Percentiles rank a stretch among this genome's conserved stretches.
These are phyloP conservation scores for Zygnema circumcarinatum DNA, from an alignment of 139 green algal species.

Conservation along the genomic window DNA sequence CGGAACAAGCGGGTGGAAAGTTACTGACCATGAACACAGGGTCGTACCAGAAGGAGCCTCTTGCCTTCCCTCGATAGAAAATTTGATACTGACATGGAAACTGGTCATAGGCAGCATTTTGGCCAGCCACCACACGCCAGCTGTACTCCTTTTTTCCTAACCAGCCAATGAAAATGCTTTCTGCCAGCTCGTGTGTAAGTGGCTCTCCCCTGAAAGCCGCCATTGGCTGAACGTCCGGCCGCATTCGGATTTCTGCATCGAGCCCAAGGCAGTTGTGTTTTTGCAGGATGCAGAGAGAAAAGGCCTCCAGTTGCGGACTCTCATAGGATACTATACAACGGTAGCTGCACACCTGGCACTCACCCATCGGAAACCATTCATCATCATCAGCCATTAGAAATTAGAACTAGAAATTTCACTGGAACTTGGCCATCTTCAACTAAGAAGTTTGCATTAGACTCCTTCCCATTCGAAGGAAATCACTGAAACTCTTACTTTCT, in stretches of 20 bases:
- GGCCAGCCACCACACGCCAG: constrained; percentile 72
- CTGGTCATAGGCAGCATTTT: constrained; percentile 83
- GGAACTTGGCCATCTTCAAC: constrained; percentile 79
- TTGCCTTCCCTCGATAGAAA: constrained; percentile 84
- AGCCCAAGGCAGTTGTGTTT: constrained; percentile 92
- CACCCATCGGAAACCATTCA: background rate
- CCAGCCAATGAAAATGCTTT: constrained; percentile 71
- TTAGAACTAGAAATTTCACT: constrained; percentile 74
- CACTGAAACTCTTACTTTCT: too few species aligned
- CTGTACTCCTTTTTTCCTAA: constrained; percentile 61
- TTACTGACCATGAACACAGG: constrained; percentile 62
- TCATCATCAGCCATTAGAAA: background rate
- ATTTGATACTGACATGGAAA: constrained; percentile 86
- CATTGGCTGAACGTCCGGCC: constrained; percentile 78
- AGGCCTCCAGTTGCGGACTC: constrained; percentile 80
- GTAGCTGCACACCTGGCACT: constrained; percentile 87
- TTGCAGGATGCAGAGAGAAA: constrained; percentile 94
- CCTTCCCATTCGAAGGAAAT: too few species aligned
- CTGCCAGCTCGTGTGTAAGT: constrained; percentile 81
- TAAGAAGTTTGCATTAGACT: constrained; percentile 80
- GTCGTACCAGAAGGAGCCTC: constrained; percentile 78
- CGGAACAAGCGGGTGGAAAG: background rate
- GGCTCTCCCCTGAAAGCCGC: constrained; percentile 74
- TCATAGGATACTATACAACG: constrained; percentile 93
- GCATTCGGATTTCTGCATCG: constrained; percentile 40